These are phyloP conservation scores for Pseudoscleropodium purum DNA, from an alignment of 225 moss, liverwort and hornwort genomes.

Conservation along the genomic window DNA sequence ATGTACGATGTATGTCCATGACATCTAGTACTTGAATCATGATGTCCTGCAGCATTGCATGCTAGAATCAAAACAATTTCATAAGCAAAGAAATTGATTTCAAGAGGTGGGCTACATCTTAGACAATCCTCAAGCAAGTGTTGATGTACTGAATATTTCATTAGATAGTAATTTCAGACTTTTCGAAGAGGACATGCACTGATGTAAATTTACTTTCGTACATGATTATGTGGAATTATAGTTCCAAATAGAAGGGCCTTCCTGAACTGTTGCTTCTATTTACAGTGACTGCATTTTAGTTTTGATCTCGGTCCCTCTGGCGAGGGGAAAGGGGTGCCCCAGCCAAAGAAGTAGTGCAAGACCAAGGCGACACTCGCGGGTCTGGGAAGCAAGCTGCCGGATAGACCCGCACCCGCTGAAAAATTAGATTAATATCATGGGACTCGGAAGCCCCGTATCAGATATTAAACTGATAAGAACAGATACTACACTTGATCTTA, in stretches of 20 bases:
- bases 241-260: too few relatives aligned
- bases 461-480: constrained; percentile 83
- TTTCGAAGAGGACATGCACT: background rate
- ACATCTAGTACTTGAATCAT: background rate
- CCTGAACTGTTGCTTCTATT: too few relatives aligned
- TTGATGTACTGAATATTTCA: background rate
- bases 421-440: constrained; percentile 75
- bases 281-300: background rate
- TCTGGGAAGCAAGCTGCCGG: constrained; percentile 2
- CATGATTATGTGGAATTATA: too few relatives aligned
- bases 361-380: constrained; percentile 5
- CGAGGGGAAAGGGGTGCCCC: background rate
- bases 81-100: background rate
- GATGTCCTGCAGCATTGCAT: background rate
- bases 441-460: constrained; percentile 56
- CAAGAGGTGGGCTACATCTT: too few relatives aligned
- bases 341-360: background rate
- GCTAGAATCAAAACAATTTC: background rate
- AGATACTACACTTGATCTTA: constrained; percentile 84
- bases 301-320: background rate
- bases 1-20: background rate
- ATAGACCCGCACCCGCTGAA: background rate
- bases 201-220: too few relatives aligned
- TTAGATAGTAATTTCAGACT: background rate
- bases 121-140: background rate